Percentiles rank a stretch among this genome's conserved stretches.
Evolutionary conservation across 257 asterid genomes (phyloP).

Genomic region (Solanum verrucosum): DNA sequence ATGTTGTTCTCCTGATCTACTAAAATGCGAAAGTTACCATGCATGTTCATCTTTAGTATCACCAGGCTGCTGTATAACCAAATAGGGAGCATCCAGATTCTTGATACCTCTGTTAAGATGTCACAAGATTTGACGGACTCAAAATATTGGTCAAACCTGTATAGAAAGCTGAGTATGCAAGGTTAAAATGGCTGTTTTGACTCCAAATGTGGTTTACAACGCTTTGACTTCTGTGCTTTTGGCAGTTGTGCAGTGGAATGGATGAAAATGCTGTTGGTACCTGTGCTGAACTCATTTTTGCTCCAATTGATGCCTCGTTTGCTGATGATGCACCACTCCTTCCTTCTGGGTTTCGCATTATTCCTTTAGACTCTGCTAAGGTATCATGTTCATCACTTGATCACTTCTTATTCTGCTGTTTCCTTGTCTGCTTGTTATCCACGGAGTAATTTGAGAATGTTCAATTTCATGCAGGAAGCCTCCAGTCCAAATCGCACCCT

Average conservation of each 20-base stretch:
- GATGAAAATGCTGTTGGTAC: conserved; percentile 83
- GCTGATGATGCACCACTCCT: conserved; percentile 82
- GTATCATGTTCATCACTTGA: conserved; percentile 8
- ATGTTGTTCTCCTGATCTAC: neutral
- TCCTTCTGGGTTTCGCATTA: conserved; percentile 90
- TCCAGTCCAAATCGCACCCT: conserved; percentile 83
- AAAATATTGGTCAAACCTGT: neutral
- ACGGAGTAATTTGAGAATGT: neutral
- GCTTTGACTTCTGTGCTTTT: neutral
- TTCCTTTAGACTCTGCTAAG: conserved; percentile 75
- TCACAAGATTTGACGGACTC: neutral
- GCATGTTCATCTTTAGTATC: neutral
- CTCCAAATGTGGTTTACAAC: neutral
- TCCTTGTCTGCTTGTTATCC: neutral
- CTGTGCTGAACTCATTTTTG: conserved; percentile 78
- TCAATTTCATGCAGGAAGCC: conserved; percentile 39
- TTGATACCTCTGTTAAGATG: neutral
- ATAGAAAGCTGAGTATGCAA: neutral
- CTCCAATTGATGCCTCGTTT: conserved; percentile 88
- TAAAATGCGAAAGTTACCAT: neutral
- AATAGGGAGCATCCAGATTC: neutral
- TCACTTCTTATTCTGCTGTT: neutral
- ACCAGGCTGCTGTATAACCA: neutral
- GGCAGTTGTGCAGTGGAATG: conserved; percentile 77
- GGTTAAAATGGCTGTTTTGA: neutral